These are phyloP conservation scores for Astrocystis sublimbata DNA, from an alignment of 495 filamentous ascomycete genomes.

Conservation along the genomic window DNA sequence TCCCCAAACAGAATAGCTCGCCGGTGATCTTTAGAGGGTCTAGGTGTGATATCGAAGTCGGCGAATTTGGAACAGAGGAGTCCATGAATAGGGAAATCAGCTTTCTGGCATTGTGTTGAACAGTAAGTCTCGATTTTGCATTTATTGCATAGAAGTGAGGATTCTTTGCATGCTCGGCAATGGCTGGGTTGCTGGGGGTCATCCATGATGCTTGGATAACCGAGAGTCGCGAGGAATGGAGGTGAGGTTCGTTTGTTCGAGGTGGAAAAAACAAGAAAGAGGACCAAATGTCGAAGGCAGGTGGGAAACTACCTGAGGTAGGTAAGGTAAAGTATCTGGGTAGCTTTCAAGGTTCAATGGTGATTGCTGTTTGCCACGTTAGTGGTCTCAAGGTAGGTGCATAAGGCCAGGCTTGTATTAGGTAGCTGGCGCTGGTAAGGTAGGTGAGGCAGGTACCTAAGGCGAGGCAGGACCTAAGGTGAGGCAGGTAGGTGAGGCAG, in stretches of 20 bases:
- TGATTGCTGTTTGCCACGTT: no score
- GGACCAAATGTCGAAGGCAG: no score
- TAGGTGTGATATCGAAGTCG: not conserved
- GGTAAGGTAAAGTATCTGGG: no score
- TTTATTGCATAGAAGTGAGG: conserved; percentile 4
- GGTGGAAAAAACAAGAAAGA: not conserved
- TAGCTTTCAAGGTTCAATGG: not conserved
- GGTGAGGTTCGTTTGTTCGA: not conserved
- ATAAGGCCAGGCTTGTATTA: no score
- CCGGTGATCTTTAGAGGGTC: not conserved
- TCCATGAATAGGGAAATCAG: not conserved
- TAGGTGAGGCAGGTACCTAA: no score
- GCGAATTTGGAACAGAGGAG: not conserved
- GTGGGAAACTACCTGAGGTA: not conserved
- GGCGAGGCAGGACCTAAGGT: no score
- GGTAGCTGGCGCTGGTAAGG: no score
- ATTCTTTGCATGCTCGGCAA: conserved; percentile 19
- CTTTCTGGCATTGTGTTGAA: not conserved
- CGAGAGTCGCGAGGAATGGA: not conserved
- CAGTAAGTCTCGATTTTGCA: not conserved
- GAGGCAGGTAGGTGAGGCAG: no score
- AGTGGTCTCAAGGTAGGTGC: no score
- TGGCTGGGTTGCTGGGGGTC: not conserved
- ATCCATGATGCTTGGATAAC: conserved; percentile 6
- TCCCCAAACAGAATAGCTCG: not conserved